Percentiles rank a stretch among this genome's conserved stretches.
These are phyloP conservation scores for Rusavskia elegans DNA, from an alignment of 495 filamentous ascomycete genomes.

Conservation along the genomic window DNA sequence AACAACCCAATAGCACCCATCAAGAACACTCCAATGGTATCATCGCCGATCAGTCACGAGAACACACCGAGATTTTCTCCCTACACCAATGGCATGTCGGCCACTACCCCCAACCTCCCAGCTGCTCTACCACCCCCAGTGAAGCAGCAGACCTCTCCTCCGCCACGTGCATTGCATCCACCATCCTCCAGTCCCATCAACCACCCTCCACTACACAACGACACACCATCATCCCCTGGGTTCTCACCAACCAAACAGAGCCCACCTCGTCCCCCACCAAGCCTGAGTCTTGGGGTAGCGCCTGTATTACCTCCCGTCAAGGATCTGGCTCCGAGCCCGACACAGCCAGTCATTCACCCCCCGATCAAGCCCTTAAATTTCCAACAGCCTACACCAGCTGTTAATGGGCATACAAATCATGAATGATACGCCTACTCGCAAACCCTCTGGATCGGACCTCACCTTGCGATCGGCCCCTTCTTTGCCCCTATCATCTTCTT, in stretches of 20 bases:
- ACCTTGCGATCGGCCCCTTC: no score
- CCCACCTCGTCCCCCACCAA: constrained; percentile 24
- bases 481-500: no score
- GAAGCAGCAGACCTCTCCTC: constrained; percentile 16
- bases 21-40: constrained; percentile 31
- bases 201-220: constrained; percentile 21
- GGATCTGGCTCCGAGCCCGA: constrained; percentile 35
- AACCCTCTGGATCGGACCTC: no score
- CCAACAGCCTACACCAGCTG: not conserved
- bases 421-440: not conserved
- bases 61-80: constrained; percentile 26
- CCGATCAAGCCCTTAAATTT: not conserved
- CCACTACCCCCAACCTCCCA: constrained; percentile 17
- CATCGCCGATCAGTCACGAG: constrained; percentile 22
- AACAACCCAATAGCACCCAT: constrained; percentile 24
- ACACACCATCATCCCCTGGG: constrained; percentile 42
- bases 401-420: not conserved
- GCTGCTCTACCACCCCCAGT: constrained; percentile 9
- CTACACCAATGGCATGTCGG: constrained; percentile 18
- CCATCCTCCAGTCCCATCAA: constrained; percentile 25
- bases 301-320: constrained; percentile 34
- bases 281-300: constrained; percentile 1
- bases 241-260: constrained; percentile 66
- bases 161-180: constrained; percentile 15
- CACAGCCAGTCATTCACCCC: constrained; percentile 24